Base-by-base conservation (phyloP, 768 basidiomycete genomes). In the Pluteus cervinus region DNA sequence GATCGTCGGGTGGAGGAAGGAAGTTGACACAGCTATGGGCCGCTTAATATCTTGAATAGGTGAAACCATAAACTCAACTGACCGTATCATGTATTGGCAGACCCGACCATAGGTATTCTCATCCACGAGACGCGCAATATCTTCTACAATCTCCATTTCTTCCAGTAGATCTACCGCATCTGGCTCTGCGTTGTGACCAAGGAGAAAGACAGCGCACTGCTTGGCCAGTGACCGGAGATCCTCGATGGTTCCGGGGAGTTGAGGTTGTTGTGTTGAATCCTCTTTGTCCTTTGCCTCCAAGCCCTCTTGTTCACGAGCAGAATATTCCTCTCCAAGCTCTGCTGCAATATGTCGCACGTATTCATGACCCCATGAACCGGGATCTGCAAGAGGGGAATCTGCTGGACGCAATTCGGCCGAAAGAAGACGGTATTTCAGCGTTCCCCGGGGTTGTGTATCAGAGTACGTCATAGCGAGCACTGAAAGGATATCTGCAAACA, bases 391-490 rank as follows among this genome's bases (percentile, higher is more conserved):
- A 3, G 79, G 76, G 2, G 84, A 76, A 26, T 77, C 69, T 12
- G 73, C 52, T 23, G 81, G 76, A 30, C 77, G 75, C 33, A 84
- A 66, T 12, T 82, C 75, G 7, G 80, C 76, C 5, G 88, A 84
- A 24, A 92, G 71, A 15, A 98, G 75, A 32, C 93, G 86, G 65
- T 96, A 98, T 45, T 81, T 79, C 20, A 99, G 80, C 2, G 96
- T 99, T 40, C 94, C 94, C 33, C 96, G 83, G 26, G 91, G 90
- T 64, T 96, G 82, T 12, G 90, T 93, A 63, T 99, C 96, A 7
- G 93, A 97, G 58, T 98, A 98, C 5, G 96, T 99, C 96, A 99
- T 99, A 5, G 94, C 96, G 30, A 99, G 81, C 5, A 97, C 94
- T 25, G 94, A 97, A 18, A 99, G 75, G 43, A 99, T 97, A 51